Percentiles rank a stretch among this genome's conserved stretches.
These are phyloP conservation scores for Pythium biforme DNA, from an alignment of 352 stramenopile genomes.

Conservation along the genomic window DNA sequence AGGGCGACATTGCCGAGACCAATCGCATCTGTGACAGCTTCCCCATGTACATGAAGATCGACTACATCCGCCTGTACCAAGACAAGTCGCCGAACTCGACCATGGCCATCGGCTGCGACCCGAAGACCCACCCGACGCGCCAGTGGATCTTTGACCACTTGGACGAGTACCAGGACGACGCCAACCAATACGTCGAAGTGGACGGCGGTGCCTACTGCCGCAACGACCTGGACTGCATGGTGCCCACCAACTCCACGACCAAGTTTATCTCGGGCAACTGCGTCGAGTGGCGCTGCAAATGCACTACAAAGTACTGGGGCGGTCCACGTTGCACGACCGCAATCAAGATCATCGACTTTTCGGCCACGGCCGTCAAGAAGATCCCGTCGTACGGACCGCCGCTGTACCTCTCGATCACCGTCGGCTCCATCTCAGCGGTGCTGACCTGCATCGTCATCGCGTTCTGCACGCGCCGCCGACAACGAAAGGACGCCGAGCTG, in stretches of 20 bases:
- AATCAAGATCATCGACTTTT: constrained; percentile 30
- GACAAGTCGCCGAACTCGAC: constrained; percentile 37
- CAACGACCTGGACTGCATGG: constrained; percentile 58
- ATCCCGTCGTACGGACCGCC: constrained; percentile 32
- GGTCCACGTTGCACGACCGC: constrained; percentile 59
- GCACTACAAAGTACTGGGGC: constrained; percentile 56
- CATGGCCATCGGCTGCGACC: constrained; percentile 64
- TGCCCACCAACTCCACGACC: constrained; percentile 37
- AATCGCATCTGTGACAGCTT: constrained; percentile 82
- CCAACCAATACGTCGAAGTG: constrained; percentile 55
- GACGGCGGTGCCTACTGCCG: constrained; percentile 52
- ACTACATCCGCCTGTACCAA: constrained; percentile 83
- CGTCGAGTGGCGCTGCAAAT: constrained; percentile 48
- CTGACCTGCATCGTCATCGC: constrained; percentile 46
- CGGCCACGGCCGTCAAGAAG: neutral
- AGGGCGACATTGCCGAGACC: constrained; percentile 40
- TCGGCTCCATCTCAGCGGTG: constrained; percentile 28
- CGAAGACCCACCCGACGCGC: constrained; percentile 54
- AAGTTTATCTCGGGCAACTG: constrained; percentile 58
- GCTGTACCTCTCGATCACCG: constrained; percentile 28
- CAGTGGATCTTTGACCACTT: constrained; percentile 72
- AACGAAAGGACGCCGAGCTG: constrained; percentile 14
- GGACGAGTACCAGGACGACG: constrained; percentile 51
- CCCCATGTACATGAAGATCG: constrained; percentile 83
- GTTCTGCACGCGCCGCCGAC: constrained; percentile 30